phyloP scores from a whole-genome alignment of 805 yeast genomes.

The Starmerella asiatica region DNA sequence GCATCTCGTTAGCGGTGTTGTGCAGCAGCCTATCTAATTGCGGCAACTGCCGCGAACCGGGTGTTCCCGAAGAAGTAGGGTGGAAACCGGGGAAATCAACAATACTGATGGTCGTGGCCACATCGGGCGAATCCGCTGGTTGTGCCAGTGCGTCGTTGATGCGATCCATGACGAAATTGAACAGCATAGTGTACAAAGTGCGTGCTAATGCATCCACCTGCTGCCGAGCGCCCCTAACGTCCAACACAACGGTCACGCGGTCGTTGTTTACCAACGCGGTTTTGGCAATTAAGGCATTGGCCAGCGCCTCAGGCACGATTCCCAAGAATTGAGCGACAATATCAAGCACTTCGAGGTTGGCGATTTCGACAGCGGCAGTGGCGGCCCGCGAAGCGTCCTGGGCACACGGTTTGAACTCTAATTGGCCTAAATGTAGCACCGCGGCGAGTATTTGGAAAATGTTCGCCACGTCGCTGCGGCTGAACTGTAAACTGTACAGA shows the following conservation, averaged over 20 bases:
- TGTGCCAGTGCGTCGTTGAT: constrained; percentile 28
- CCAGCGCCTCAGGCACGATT: constrained; percentile 29
- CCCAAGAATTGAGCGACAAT: constrained; percentile 30
- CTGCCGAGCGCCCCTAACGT: constrained; percentile 30
- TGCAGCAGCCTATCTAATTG: constrained; percentile 30
- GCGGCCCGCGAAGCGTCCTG: constrained; percentile 27
- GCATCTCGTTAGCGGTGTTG: constrained; percentile 32
- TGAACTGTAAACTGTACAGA: constrained; percentile 37
- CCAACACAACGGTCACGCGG: constrained; percentile 32
- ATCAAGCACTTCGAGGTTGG: constrained; percentile 26
- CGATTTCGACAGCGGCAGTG: constrained; percentile 28
- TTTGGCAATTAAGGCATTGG: constrained; percentile 29
- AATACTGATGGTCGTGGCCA: constrained; percentile 27
- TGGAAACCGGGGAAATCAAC: constrained; percentile 34
- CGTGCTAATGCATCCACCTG: constrained; percentile 33
- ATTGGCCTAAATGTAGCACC: constrained; percentile 33
- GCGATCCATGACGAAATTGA: constrained; percentile 30
- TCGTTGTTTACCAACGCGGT: constrained; percentile 28
- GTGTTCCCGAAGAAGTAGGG: constrained; percentile 18
- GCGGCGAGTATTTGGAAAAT: constrained; percentile 38
- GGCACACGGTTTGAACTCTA: constrained; percentile 26
- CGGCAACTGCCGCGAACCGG: constrained; percentile 17
- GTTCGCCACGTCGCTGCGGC: constrained; percentile 34
- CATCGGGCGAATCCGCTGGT: constrained; percentile 17
- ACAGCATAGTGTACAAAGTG: constrained; percentile 29